These are phyloP conservation scores for Aethionema arabicum DNA, from an alignment of 345 rosid genomes.

Conservation along the genomic window DNA sequence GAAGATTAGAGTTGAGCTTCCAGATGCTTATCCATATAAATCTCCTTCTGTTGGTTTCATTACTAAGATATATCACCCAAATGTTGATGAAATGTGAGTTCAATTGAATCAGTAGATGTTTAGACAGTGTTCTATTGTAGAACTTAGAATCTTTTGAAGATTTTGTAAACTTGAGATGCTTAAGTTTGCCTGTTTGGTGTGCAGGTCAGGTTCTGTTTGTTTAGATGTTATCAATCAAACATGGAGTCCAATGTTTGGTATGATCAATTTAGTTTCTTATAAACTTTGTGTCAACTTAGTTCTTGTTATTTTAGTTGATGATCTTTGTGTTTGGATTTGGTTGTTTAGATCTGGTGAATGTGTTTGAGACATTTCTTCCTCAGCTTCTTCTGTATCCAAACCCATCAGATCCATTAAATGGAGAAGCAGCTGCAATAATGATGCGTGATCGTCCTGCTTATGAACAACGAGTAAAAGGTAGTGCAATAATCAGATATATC, in stretches of 20 bases:
- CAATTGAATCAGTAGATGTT: not conserved
- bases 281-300: not conserved
- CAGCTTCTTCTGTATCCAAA: slow-evolving; percentile 98
- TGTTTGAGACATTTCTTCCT: slow-evolving; percentile 95
- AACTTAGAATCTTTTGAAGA: not conserved
- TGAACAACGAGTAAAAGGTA: slow-evolving; percentile 92
- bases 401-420: slow-evolving; percentile 94
- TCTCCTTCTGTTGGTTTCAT: slow-evolving; percentile 96
- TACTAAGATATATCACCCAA: slow-evolving; percentile 95
- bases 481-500: too few species aligned
- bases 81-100: slow-evolving; percentile 97
- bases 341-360: slow-evolving; percentile 82
- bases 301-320: slow-evolving; percentile 4
- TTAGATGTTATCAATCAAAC: slow-evolving; percentile 96
- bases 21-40: slow-evolving; percentile 98
- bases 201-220: slow-evolving; percentile 90
- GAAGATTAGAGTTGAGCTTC: slow-evolving; percentile 96
- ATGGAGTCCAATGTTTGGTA: slow-evolving; percentile 99
- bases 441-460: slow-evolving; percentile 85
- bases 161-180: too few species aligned
- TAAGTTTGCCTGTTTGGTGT: too few species aligned
- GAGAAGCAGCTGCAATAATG: slow-evolving; percentile 96
- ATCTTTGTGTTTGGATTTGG: not conserved
- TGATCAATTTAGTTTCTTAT: not conserved
- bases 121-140: too few species aligned